A percentile compares a stretch with the other conserved stretches of the same genome.
Evolutionary conservation across 495 filamentous ascomycete species (phyloP).

Genomic region (Penicillium argentinense): DNA sequence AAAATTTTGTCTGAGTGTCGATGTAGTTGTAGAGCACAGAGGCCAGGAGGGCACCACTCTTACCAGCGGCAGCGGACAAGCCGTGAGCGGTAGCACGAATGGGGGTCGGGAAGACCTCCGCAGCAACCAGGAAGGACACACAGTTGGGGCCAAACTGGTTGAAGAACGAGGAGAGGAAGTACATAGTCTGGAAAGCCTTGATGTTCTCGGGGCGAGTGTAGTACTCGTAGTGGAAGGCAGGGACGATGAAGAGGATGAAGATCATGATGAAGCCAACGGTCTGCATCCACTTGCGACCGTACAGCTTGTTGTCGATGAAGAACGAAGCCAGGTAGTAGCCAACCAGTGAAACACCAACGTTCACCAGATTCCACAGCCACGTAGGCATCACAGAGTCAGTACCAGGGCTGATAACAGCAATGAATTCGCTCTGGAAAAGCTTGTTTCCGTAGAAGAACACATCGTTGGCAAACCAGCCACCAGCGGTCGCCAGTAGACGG

Average conservation of each 20-base stretch:
- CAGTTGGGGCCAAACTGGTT: conserved; percentile 94
- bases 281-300: conserved; percentile 90
- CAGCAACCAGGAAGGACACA: conserved; percentile 88
- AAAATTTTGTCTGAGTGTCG: conserved; percentile 71
- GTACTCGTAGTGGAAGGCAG: conserved; percentile 80
- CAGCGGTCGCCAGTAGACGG: conserved; percentile 80
- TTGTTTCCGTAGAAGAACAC: conserved; percentile 99
- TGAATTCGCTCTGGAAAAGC: conserved; percentile 89
- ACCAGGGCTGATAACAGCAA: conserved; percentile 63
- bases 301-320: conserved; percentile 87
- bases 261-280: conserved; percentile 81
- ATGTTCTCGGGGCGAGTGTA: conserved; percentile 65
- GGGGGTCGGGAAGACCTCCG: conserved; percentile 86
- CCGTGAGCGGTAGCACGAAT: conserved; percentile 90
- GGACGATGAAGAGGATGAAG: conserved; percentile 85
- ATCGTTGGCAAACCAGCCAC: conserved; percentile 87
- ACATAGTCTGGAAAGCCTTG: conserved; percentile 84
- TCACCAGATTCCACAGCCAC: conserved; percentile 90
- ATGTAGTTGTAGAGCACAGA: conserved; percentile 90
- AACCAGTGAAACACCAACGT: conserved; percentile 74
- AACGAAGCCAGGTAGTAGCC: conserved; percentile 84
- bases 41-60: conserved; percentile 79
- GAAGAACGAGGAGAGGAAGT: conserved; percentile 92
- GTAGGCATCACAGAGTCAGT: conserved; percentile 68
- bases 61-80: conserved; percentile 80